Evolutionary conservation across 306 rosid species (phyloP).

Genomic region (Dryas octopetala): DNA sequence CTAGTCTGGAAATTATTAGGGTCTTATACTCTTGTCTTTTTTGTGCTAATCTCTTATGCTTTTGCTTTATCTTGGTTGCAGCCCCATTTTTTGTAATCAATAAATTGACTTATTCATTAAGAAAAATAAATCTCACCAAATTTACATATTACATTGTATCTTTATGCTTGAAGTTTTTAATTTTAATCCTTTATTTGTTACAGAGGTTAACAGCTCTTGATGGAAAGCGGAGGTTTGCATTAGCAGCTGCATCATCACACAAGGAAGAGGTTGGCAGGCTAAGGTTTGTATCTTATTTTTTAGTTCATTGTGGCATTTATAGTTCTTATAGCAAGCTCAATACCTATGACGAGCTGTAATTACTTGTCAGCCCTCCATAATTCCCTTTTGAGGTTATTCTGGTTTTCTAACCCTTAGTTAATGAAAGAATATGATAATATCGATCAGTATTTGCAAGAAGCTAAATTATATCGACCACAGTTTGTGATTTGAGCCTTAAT

Average conservation of each 20-base stretch:
- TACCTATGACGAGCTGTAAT: not conserved
- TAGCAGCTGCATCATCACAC: conserved; percentile 93
- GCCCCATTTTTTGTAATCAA: not conserved
- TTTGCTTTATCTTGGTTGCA: not conserved
- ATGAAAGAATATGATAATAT: not conserved
- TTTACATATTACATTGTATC: not conserved
- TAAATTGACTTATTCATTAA: not conserved
- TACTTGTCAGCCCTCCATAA: not conserved
- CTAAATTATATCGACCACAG: not conserved
- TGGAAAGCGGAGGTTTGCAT: conserved; percentile 91
- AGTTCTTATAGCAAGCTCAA: conserved; percentile 8
- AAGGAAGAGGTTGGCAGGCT: conserved; percentile 93
- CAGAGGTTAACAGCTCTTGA: conserved; percentile 97
- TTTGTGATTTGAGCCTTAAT: conserved; percentile 12
- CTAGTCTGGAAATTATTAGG: not conserved
- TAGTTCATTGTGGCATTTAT: conserved; percentile 17
- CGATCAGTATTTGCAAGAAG: not conserved
- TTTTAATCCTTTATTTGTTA: conserved; percentile 16
- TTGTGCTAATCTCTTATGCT: not conserved
- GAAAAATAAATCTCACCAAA: not conserved
- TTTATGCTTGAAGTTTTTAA: conserved; percentile 11
- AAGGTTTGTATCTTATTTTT: conserved; percentile 50
- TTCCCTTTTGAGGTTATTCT: not conserved
- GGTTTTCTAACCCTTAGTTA: not conserved
- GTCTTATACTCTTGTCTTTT: not conserved